Evolutionary conservation across 768 basidiomycete genomes (phyloP), one percentile per base, ranked within the genome.

Genomic region (Calocera viscosa): DNA sequence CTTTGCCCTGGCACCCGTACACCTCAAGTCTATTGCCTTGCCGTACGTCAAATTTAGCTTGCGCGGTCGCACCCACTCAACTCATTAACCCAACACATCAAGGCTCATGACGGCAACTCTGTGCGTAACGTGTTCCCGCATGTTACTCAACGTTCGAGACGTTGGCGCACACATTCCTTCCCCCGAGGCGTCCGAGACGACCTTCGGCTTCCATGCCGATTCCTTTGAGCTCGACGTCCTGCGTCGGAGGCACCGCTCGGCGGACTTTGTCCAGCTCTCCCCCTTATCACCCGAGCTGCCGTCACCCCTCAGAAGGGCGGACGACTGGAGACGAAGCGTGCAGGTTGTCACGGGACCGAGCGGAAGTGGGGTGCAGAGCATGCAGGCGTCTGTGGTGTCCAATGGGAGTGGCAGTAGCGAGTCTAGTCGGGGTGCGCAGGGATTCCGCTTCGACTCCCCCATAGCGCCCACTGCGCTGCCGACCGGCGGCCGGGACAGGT

Each of bases 91-190:
- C n/a, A n/a, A n/a, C n/a, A n/a, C n/a, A n/a, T n/a, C n/a, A n/a
- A 60, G 53, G 5, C 24, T 60, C 53, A 60, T 60, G 53, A 60
- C 53, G 7, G 53, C 53, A 26, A 60, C 53, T 26, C 30, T 60
- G 22, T 60, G 53, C 30, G 53, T 60, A 32, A 60, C 53, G 16
- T 60, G 53, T 26, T 60, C 53, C 53, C 53, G 53, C 26, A 60
- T 60, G 53, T 19, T 60, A 5, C 30, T 60, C 26, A 60, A 60
- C 30, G 53, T 60, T 10, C 53, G 53, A 32, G 14, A 60, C 26
- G 53, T 60, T 32, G 53, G 26, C 5, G 14, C 14, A 16, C 30
- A 60, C 30, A 60, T 60, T 26, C 53, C 53, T 10, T 60, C 53
- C 14, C 53, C 53, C 14, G 26, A 12, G 30, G 14, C 53, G 30